Evolutionary conservation across 1,284 basidiomycete genomes (phyloP), one percentile per base, ranked within the genome.

Genomic region (Phlebopus sp.): DNA sequence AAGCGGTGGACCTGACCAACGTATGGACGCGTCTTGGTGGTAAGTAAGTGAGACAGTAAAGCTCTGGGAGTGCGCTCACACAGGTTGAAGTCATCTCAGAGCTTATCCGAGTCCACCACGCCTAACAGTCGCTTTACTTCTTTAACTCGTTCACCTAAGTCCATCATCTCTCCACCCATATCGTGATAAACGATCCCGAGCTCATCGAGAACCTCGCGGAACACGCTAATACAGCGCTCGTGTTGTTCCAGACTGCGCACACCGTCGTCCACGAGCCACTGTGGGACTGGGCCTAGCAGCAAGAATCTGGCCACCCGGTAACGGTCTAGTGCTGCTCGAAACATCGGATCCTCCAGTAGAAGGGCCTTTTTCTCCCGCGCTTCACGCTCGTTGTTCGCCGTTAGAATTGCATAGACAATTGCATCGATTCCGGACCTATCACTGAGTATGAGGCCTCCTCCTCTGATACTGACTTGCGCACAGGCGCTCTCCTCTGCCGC

Each of bases 341-440:
- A 78, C 41, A 62, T 63, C 9, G 62, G 55, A 19, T 69, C 59
- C 4, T 56, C 53, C 6, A 72, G 46, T 38, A 84, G 60, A 19
- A 55, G 44, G 21, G 59, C 53, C 46, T 69, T 66, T 39, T 71
- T 67, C 39, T 60, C 56, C 5, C 55, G 34, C 8, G 69, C 74
- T 40, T 75, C 72, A 44, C 59, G 59, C 1, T 53, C 61, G 42
- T 63, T 62, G 13, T 59, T 47, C 1, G 75, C 64, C 30, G 72
- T 78, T 44, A 82, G 67, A 29, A 74, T 57, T 0, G 81, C 78
- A 54, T 85, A 85, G 0, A 81, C 76, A 44, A 85, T 63, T 2
- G 82, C 73, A 60, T 85, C 83, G 5, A 84, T 59, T 0, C 77
- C 79, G 11, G 82, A 84, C 51, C 82, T 69, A 56, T 85, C 83